Evolutionary conservation across 176 grass and related monocot genomes (phyloP), one percentile per base, ranked within the genome.

Genomic region (Poa annua): DNA sequence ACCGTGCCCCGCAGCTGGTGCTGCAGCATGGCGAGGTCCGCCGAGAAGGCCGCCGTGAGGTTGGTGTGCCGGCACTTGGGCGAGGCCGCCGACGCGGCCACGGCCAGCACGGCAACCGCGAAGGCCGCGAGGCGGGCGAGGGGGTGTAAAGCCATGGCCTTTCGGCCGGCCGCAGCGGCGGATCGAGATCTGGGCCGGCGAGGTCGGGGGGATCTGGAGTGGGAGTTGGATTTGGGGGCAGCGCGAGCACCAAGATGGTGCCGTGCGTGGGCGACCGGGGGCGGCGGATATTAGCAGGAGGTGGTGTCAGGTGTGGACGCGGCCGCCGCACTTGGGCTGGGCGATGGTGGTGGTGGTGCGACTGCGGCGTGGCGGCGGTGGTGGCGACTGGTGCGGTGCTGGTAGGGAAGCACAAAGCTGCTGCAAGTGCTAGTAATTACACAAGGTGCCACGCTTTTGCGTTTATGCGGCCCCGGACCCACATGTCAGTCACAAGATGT

Each of bases 1-100:
- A 99, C 63, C 79, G 85, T 90, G 57, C 93, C 97, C 39, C 97
- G 91, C 32, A 99, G 93, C 88, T 99, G 97, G 88, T 96, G 93
- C 91, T 96, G 97, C 74, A 92, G 86, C 97, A 96, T 99, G 59
- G 85, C 69, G 81, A 99, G 81, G 85, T 99, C 93, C 9, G 88
- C 89, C 14, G 86, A 74, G 71, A 90, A 94, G 80, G 49, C 75
- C 14, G 83, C 76, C 7, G 94, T 44, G 22, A 89, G 80, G 81
- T 87, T 90, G 74, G 92, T 92, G 72, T 82, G 82, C 44, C 35
- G 74, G 91, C 96, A 99, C 72, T n/a, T 51, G 13, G 64, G 33
- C 42, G 77, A 17, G 39, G 39, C 39, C 39, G 39, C 39, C 55
- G 77, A 17, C 33, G 80, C 49, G 26, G 84, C 48, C 8, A 20